Conservation (phyloP, 2,329 filamentous ascomycete genomes). For the Hymenoscyphus fraxineus region DNA sequence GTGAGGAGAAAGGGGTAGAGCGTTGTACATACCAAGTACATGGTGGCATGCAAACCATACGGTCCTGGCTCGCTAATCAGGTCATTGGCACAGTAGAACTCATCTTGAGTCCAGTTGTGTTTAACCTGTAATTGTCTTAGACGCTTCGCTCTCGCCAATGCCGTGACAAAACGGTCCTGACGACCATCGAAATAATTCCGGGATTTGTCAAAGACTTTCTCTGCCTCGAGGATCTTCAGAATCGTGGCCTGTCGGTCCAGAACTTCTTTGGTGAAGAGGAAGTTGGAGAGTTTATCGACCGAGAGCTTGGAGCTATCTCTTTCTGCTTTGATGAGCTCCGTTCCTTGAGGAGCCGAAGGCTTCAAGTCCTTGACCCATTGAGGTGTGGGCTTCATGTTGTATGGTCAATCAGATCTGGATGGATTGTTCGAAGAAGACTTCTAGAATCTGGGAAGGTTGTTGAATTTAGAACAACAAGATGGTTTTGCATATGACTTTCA, state of each 20-base stretch:
- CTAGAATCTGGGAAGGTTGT: neutral
- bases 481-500: neutral
- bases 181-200: slow-evolving; percentile 73
- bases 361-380: slow-evolving; percentile 65
- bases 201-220: slow-evolving; percentile 73
- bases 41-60: slow-evolving; percentile 66
- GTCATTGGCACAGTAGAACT: slow-evolving; percentile 61
- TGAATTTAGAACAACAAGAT: neutral
- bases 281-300: slow-evolving; percentile 62
- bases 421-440: neutral
- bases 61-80: slow-evolving; percentile 71
- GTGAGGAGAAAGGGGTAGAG: neutral
- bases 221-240: slow-evolving; percentile 59
- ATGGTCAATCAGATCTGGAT: neutral
- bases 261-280: slow-evolving; percentile 64
- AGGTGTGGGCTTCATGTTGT: slow-evolving; percentile 33
- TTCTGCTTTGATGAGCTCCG: slow-evolving; percentile 65
- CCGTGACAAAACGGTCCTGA: slow-evolving; percentile 63
- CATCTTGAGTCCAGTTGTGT: slow-evolving; percentile 64
- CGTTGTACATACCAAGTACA: slow-evolving; percentile 55
- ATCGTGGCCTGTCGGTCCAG: slow-evolving; percentile 59
- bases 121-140: slow-evolving; percentile 62
- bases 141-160: slow-evolving; percentile 67
- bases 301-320: slow-evolving; percentile 63
- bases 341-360: slow-evolving; percentile 64